Base-by-base conservation (phyloP, 2,329 filamentous ascomycete genomes). In the Polytolypa hystricis region DNA sequence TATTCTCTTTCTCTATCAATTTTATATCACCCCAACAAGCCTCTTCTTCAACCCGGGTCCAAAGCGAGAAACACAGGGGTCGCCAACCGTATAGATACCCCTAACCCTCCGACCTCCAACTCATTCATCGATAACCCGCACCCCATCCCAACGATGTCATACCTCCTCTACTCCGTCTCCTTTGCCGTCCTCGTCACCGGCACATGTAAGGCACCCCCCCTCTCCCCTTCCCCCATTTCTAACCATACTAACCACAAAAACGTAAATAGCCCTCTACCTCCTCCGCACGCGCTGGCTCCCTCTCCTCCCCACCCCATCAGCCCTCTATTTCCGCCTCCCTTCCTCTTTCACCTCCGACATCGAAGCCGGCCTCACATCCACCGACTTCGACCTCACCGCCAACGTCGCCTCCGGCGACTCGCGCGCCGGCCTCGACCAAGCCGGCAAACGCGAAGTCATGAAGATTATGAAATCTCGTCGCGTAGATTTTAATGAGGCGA, bases 401-500 rank as follows among this genome's bases (percentile, higher is more conserved):
- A 98, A 98, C 55, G 68, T 98, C 21, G 78, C 79, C 40, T 74
- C 73, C 9, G 83, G 82, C 34, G 91, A 98, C 57, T 69, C 70
- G 19, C 75, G 91, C 47, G 74, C 77, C 0, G 91, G 91, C 0
- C 69, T 98, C 12, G 87, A 96, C 55, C 77, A 81, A 46, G 67
- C 66, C 32, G 82, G 75, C 39, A 96, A 96, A 68, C 65, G 70
- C 26, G 84, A 93, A 59, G 78, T 98, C 28, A 73, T 86, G 51
- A 74, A 73, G 49, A 87, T 98, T 49, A 98, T 98, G 91, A 89
- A 85, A 73, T 78, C 72, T 56, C 72, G 78, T 45, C 73, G 79
- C 40, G 74, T 96, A 45, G 74, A 71, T 42, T 98, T 98, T 56
- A 89, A 98, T 62, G 85, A 95, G 64, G 91, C 89, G 26, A 73